Conservation (phyloP, 208 protist genomes). For the Acanthamoeba lenticulata region DNA sequence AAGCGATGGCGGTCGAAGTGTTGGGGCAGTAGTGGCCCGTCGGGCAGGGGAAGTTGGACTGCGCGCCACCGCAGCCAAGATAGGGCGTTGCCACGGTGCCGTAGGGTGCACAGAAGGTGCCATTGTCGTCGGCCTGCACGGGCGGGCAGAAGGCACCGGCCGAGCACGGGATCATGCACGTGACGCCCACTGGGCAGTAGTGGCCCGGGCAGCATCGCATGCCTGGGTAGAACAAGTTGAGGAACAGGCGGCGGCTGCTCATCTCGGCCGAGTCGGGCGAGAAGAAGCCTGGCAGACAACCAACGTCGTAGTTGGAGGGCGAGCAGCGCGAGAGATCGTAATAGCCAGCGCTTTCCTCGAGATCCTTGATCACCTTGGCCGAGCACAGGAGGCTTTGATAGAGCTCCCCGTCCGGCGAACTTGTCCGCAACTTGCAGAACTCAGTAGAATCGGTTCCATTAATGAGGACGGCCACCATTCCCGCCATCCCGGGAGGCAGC, state of each 20-base stretch:
- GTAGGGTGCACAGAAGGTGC: not conserved
- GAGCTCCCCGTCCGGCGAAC: not conserved
- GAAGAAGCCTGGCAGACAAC: slow-evolving; percentile 5
- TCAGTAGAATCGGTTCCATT: not conserved
- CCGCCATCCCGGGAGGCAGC: too few species aligned
- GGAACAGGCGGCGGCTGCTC: not conserved
- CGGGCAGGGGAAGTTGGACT: not conserved
- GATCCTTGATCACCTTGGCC: not conserved
- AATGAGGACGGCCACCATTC: too few species aligned
- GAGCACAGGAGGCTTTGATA: slow-evolving; percentile 1
- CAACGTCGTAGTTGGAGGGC: not conserved
- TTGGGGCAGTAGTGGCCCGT: slow-evolving; percentile 19
- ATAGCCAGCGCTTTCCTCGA: not conserved
- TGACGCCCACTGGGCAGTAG: not conserved
- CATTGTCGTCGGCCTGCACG: not conserved
- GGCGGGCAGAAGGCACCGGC: slow-evolving; percentile 2
- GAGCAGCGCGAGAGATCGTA: slow-evolving; percentile 25
- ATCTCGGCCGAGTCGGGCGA: not conserved
- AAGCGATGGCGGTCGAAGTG: not conserved
- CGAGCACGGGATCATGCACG: slow-evolving; percentile 52
- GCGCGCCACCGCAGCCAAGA: not conserved
- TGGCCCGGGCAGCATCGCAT: not conserved
- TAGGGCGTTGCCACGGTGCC: not conserved
- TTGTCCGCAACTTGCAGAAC: not conserved
- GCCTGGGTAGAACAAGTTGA: not conserved